Base-by-base conservation (phyloP, 176 grass and related monocot genomes). In the Typha latifolia region DNA sequence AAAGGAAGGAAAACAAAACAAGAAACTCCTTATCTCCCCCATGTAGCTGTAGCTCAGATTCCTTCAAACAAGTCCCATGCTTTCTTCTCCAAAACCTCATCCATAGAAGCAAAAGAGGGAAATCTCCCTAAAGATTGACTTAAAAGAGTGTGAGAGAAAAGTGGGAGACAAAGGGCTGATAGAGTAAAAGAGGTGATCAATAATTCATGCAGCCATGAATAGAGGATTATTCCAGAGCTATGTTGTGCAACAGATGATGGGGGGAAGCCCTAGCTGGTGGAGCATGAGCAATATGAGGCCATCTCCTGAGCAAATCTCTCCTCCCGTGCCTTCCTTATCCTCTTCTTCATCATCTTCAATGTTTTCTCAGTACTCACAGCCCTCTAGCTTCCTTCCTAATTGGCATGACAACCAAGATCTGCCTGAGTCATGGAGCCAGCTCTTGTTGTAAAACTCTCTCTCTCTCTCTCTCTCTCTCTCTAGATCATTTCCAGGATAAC, bases 401-500 rank as follows among this genome's bases (percentile, higher is more conserved):
- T 84, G 26, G 55, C 86, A 51, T 12, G 83, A 82, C 49, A 68
- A 27, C 77, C 78, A 61, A 67, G 83, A 66, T 1, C 62, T 90
- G 57, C 70, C 84, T 14, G 91, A 90, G 52, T 85, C 91, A 69
- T 90, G 82, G 81, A 90, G 87, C 70, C 91, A 96, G 63, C 84
- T 96, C 14, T 67, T 96, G 18, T 67, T 88, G 91, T 90, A 82
- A 84, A 64, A 66, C 68, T 68, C 65, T 79, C 51, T 77, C 14
- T 56, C 65, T 75, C 20, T 63, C 48, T 67, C 22, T 14, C 27
- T 11, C 15, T 31, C 47, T 23, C 1, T 24, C 24, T 34, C 26
- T 32, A 5, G 4, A 5, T 18, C 14, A 48, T 43, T 43, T 43
- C 37, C 37, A 29, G 27, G 37, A 43, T 43, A 43, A 43, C 37